Percentiles rank a stretch among this genome's conserved stretches.
phyloP scores from a whole-genome alignment of 2,329 filamentous ascomycete genomes.

The Arthrobotrys sphaeroides region DNA sequence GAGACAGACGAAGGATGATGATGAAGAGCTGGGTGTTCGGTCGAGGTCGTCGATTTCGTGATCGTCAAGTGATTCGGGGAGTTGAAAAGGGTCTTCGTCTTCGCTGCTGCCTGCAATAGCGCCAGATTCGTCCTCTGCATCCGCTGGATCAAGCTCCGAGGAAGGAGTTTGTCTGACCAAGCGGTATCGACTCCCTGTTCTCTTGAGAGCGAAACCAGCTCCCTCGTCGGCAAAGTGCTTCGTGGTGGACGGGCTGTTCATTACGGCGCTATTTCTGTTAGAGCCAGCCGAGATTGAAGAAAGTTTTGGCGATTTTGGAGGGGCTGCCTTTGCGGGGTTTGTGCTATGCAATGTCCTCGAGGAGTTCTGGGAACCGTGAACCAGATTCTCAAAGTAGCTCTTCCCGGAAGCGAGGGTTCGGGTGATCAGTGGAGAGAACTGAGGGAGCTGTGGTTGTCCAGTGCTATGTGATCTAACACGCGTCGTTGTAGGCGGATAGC shows the following conservation, averaged over 20 bases:
- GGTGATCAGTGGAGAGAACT: slow-evolving; percentile 42
- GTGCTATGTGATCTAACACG: slow-evolving; percentile 43
- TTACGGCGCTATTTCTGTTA: slow-evolving; percentile 10
- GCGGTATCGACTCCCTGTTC: slow-evolving; percentile 37
- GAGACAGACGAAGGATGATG: not conserved
- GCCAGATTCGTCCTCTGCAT: slow-evolving; percentile 52
- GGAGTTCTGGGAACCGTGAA: slow-evolving; percentile 19
- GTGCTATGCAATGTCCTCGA: slow-evolving; percentile 21
- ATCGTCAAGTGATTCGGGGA: slow-evolving; percentile 38
- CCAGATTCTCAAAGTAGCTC: slow-evolving; percentile 41
- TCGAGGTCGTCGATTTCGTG: not conserved
- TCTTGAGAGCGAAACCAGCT: slow-evolving; percentile 6
- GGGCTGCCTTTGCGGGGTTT: slow-evolving; percentile 16
- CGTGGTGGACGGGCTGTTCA: slow-evolving; percentile 2
- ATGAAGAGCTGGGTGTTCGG: not conserved
- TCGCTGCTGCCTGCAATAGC: slow-evolving; percentile 49
- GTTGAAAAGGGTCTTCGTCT: slow-evolving; percentile 44
- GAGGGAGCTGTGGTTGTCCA: slow-evolving; percentile 41
- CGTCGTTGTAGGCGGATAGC: slow-evolving; percentile 33
- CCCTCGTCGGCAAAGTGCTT: slow-evolving; percentile 13
- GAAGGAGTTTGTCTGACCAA: slow-evolving; percentile 48
- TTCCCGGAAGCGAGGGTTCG: slow-evolving; percentile 30
- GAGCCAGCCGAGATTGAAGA: slow-evolving; percentile 17
- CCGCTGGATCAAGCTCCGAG: slow-evolving; percentile 52
- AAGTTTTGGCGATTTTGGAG: slow-evolving; percentile 33